Base-by-base conservation (phyloP, 1,284 basidiomycete species). In the Dichomitus squalens region DNA sequence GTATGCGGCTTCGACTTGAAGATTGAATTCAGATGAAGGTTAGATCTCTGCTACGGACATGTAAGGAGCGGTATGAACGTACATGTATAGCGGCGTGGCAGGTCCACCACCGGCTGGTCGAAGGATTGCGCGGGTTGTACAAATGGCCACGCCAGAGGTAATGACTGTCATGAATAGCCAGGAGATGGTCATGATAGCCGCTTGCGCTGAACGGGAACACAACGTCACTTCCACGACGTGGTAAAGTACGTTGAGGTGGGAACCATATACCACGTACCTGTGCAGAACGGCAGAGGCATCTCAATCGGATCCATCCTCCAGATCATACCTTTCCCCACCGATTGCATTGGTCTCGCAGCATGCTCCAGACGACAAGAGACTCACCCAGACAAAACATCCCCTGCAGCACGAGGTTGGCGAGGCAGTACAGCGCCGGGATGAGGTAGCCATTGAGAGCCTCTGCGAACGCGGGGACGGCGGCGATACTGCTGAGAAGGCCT, bases 211-310 rank as follows among this genome's bases (percentile, higher is more conserved):
- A 12, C 27, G 38, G 34, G 36, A 57, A 25, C 59, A 34, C 36
- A 16, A 36, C n/a, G 14, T 36, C 7, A 36, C 23, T 14, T 11
- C 21, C 14, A 11, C 23, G 23, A 25, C 2, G 43, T 29, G 4
- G 25, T n/a, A 9, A 18, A n/a, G n/a, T n/a, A n/a, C n/a, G n/a
- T n/a, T n/a, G n/a, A n/a, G n/a, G n/a, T n/a, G n/a, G n/a, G n/a
- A n/a, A 20, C 11, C 5, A 43, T 14, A 43, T 11, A 39, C 12
- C 33, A 62, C 78, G 58, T 64, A 85, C 85, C 75, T 44, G 80
- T 69, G 64, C 86, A 88, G 61, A 88, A 88, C 14, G 67, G 64
- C 46, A 65, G 69, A 7, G 85, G 83, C 84, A 88, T 88, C 27
- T 62, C 66, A 47, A 73, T 73, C 1, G 86, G 83, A 59, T 85